These are phyloP conservation scores for Diplocarpon rosae DNA, from an alignment of 2,329 filamentous ascomycete species.

Conservation along the genomic window DNA sequence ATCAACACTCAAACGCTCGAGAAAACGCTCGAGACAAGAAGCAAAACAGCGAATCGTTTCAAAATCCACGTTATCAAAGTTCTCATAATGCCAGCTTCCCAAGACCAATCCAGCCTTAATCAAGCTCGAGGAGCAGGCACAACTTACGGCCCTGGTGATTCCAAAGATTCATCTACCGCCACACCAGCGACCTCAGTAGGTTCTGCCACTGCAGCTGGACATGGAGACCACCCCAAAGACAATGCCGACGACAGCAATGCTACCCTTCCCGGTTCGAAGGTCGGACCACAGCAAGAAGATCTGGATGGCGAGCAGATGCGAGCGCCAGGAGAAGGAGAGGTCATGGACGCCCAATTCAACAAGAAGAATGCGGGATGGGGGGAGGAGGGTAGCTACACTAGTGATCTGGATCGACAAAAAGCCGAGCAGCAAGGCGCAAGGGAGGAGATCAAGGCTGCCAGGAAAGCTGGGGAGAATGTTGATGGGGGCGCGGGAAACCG, in stretches of 20 bases:
- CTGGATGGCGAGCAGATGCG: conserved; percentile 26
- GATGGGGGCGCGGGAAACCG: conserved; percentile 24
- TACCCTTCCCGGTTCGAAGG: conserved; percentile 15
- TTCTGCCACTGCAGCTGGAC: conserved; percentile 24
- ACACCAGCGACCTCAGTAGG: conserved; percentile 21
- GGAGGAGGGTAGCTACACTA: conserved; percentile 23
- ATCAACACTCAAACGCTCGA: not conserved
- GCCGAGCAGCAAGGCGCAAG: conserved; percentile 24
- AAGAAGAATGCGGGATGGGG: conserved; percentile 27
- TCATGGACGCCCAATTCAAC: conserved; percentile 25
- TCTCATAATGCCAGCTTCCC: conserved; percentile 20
- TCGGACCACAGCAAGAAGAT: conserved; percentile 25
- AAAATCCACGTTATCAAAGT: not conserved
- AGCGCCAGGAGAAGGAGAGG: conserved; percentile 23
- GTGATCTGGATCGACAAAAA: conserved; percentile 25
- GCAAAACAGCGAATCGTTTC: not conserved
- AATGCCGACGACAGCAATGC: conserved; percentile 24
- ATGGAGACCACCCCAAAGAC: conserved; percentile 24
- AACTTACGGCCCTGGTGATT: conserved; percentile 21
- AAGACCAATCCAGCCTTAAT: conserved; percentile 24
- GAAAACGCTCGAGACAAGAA: no score
- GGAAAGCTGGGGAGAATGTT: conserved; percentile 20
- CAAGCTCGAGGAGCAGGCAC: conserved; percentile 16
- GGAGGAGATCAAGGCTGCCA: conserved; percentile 21
- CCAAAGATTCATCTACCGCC: conserved; percentile 14